Conservation (phyloP, 192 early-diverging fungal genomes). For the Backusella australiensis region DNA sequence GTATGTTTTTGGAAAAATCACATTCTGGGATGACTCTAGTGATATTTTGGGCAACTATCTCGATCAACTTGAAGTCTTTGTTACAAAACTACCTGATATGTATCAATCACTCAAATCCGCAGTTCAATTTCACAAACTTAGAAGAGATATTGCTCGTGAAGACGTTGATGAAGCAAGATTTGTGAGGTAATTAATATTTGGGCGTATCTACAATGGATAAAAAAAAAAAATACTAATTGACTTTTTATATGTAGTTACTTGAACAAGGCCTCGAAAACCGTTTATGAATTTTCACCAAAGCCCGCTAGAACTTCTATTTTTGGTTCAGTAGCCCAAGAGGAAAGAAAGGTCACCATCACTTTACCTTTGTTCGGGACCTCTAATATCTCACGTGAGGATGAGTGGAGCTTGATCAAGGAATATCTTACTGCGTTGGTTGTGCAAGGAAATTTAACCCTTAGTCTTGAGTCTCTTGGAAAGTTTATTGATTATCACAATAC, state of each 20-base stretch:
- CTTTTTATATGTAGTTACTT: neutral
- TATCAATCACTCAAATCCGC: slow-evolving; percentile 8
- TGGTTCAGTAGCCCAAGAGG: neutral
- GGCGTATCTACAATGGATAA: neutral
- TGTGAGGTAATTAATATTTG: neutral
- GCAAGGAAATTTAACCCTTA: neutral
- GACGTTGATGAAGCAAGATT: slow-evolving; percentile 10
- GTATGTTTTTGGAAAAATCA: neutral
- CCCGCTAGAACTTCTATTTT: neutral
- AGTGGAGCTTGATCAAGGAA: neutral
- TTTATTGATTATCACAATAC: slow-evolving; percentile 2
- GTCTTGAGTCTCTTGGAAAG: neutral
- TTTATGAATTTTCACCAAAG: neutral
- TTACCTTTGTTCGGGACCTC: slow-evolving; percentile 11
- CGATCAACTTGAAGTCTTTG: neutral
- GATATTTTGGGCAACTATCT: neutral
- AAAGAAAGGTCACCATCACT: neutral
- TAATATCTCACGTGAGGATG: neutral
- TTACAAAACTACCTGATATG: neutral
- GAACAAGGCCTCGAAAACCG: neutral
- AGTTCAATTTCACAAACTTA: slow-evolving; percentile 4
- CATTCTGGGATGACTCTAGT: slow-evolving; percentile 13
- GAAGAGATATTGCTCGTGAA: slow-evolving; percentile 12
- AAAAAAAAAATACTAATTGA: neutral
- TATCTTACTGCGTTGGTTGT: slow-evolving; percentile 17